phyloP scores from a whole-genome alignment of 1,284 basidiomycete genomes.

The Apiotrichum gracile region DNA sequence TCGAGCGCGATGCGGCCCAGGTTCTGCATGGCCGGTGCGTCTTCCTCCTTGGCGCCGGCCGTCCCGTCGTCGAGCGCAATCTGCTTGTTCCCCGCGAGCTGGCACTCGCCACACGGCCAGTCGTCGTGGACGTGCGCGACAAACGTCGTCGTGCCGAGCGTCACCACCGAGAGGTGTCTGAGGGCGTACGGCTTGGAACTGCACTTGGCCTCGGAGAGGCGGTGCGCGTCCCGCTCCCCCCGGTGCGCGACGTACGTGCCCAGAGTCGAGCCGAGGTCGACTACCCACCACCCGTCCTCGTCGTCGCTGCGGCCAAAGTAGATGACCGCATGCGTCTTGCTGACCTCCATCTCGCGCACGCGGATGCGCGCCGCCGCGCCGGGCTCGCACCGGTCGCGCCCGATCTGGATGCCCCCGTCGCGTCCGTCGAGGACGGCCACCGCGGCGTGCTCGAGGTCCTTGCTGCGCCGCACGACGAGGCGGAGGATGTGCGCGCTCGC shows the following conservation, averaged over 20 bases:
- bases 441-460: slow-evolving; percentile 16
- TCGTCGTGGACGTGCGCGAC: slow-evolving; percentile 36
- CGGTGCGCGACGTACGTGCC: slow-evolving; percentile 37
- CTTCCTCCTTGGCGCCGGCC: neutral
- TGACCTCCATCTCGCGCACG: slow-evolving; percentile 45
- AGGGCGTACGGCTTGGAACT: slow-evolving; percentile 31
- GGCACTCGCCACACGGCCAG: slow-evolving; percentile 43
- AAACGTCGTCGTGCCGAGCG: slow-evolving; percentile 38
- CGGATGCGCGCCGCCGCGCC: slow-evolving; percentile 32
- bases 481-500: slow-evolving; percentile 30
- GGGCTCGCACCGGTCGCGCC: slow-evolving; percentile 35
- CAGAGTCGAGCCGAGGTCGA: slow-evolving; percentile 45
- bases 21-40: neutral
- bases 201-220: slow-evolving; percentile 27
- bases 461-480: slow-evolving; percentile 32
- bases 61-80: slow-evolving; percentile 33
- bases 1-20: neutral
- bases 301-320: slow-evolving; percentile 18
- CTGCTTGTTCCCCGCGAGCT: slow-evolving; percentile 26
- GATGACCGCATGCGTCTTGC: slow-evolving; percentile 43
- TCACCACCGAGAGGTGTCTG: slow-evolving; percentile 27
- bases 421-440: slow-evolving; percentile 42
- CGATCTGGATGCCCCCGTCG: slow-evolving; percentile 37
- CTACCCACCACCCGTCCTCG: slow-evolving; percentile 34
- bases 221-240: slow-evolving; percentile 9